Base-by-base conservation (phyloP, 768 basidiomycete genomes). In the Boletales sp. region DNA sequence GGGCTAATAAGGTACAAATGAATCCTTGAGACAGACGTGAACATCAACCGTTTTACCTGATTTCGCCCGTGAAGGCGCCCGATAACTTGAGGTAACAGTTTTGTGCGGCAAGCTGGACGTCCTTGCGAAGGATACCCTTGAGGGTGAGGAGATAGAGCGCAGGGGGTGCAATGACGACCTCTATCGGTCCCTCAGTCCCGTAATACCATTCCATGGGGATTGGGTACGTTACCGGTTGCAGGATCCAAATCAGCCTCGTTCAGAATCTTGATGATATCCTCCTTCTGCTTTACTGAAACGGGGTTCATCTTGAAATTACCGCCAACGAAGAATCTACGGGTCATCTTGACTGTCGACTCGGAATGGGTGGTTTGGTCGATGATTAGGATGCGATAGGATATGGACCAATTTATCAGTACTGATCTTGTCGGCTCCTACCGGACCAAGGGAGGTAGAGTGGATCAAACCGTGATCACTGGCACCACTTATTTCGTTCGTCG, bases 261-360 rank as follows among this genome's bases (percentile, higher is more conserved):
- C 47, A 99, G 73, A 43, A 74, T 65, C 45, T 81, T 70, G 59
- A 90, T 71, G 62, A 99, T 80, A 39, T 74, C 71, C 56, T 73
- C 73, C 69, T 87, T 86, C 58, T 82, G 77, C 56, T 77, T 76
- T 56, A 75, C 75, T 34, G 84, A 80, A 51, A 75, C 74, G 28
- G 89, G 89, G 76, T 97, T 95, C 86, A 98, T 86, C 78, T 97
- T 99, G 83, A 95, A 97, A 81, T 98, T 97, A 30, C 94, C 91
- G 55, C 95, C 95, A 61, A 90, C 93, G 66, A 96, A 94, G 75
- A 94, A 95, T 69, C 82, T 75, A 64, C 92, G 90, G 54, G 85
- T 51, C 89, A 88, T 87, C 51, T 53, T 48, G 57, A 43, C 38
- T n/a, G 19, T 2, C 17, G 19, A 18, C 25, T 28, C 38, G 19